These are phyloP conservation scores for Globisporangium middletonii DNA, from an alignment of 352 stramenopile species.

Conservation along the genomic window DNA sequence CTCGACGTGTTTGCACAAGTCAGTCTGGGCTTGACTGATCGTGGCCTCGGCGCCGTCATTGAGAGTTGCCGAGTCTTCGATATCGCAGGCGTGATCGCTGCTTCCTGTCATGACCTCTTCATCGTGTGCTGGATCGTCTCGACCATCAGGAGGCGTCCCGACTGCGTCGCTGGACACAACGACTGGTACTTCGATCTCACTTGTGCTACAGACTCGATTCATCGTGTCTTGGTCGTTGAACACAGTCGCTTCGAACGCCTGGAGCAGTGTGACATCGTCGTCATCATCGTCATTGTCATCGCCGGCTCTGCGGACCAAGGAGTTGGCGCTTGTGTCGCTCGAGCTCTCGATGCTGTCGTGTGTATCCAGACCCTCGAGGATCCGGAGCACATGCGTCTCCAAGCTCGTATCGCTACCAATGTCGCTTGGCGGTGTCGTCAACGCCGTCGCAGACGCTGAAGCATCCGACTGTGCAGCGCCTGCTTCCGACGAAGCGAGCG, in stretches of 20 bases:
- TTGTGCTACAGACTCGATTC: not conserved
- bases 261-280: constrained; percentile 6
- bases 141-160: not conserved
- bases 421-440: not conserved
- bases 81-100: no score
- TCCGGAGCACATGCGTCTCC: constrained; percentile 22
- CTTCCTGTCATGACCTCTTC: no score
- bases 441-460: not conserved
- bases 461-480: not conserved
- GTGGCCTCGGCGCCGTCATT: no score
- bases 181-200: not conserved
- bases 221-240: not conserved
- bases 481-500: not conserved
- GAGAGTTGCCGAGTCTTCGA: no score
- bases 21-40: no score
- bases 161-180: not conserved
- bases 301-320: not conserved
- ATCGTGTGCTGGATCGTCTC: not conserved
- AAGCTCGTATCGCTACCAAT: constrained; percentile 21
- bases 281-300: not conserved
- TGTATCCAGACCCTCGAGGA: constrained; percentile 4
- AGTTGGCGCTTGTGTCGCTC: not conserved
- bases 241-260: constrained; percentile 1
- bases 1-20: no score
- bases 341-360: constrained; percentile 6